Percentiles rank a stretch among this genome's conserved stretches.
Conservation (phyloP, 495 filamentous ascomycete genomes). For the Jackrogersella minutella region DNA sequence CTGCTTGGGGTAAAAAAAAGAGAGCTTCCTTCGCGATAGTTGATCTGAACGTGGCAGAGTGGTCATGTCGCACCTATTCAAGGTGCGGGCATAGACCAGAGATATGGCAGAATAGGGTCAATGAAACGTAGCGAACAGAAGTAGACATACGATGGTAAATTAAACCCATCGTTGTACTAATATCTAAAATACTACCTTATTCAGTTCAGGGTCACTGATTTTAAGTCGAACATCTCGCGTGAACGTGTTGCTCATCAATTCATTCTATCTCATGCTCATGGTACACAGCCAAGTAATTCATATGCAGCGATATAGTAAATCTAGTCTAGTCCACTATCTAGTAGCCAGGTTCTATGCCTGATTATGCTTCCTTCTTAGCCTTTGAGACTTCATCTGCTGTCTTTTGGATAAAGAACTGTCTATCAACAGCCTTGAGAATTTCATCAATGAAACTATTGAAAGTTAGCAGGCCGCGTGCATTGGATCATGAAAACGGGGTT, state of each 20-base stretch:
- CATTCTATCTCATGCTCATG: conserved; percentile 15
- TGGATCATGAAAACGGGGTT: background rate
- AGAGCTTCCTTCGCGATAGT: background rate
- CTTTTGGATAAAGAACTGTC: conserved; percentile 63
- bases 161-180: conserved; percentile 29
- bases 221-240: conserved; percentile 6
- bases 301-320: conserved; percentile 16
- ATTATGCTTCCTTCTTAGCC: conserved; percentile 54
- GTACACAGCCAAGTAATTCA: conserved; percentile 1
- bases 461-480: conserved; percentile 49
- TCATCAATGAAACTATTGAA: conserved; percentile 83
- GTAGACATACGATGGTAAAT: conserved; percentile 14
- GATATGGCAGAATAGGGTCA: background rate
- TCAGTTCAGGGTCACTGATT: conserved; percentile 10
- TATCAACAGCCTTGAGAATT: conserved; percentile 81
- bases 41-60: background rate
- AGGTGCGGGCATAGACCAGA: background rate
- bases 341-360: conserved; percentile 18
- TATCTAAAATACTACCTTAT: conserved; percentile 21
- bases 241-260: conserved; percentile 1
- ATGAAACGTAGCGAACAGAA: background rate
- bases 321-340: conserved; percentile 43
- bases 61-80: background rate
- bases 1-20: background rate
- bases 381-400: conserved; percentile 38